A percentile compares a stretch with the other conserved stretches of the same genome.
These are phyloP conservation scores for Alopecurus myosuroides DNA, from an alignment of 176 grass and related monocot species.

Conservation along the genomic window DNA sequence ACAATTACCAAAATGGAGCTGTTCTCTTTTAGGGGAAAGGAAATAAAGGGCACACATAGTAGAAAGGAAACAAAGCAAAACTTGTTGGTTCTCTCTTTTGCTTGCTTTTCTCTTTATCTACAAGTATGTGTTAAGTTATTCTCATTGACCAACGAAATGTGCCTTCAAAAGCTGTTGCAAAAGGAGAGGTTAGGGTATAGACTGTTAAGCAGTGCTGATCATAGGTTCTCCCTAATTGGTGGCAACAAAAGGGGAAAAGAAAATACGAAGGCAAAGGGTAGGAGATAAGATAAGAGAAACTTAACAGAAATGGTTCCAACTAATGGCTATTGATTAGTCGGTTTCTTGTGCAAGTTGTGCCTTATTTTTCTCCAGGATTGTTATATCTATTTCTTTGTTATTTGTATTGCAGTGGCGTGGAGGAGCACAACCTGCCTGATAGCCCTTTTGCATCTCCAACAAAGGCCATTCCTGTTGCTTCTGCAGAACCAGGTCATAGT, in stretches of 20 bases:
- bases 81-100: not conserved
- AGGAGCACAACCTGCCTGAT: slow-evolving; percentile 83
- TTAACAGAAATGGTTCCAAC: not conserved
- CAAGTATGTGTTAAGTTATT: slow-evolving; percentile 14
- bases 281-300: slow-evolving; percentile 14
- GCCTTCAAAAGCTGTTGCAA: slow-evolving; percentile 15
- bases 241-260: slow-evolving; percentile 9
- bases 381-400: slow-evolving; percentile 13
- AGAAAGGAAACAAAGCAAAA: slow-evolving; percentile 19
- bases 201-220: slow-evolving; percentile 1
- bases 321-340: slow-evolving; percentile 6
- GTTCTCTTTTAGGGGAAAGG: slow-evolving; percentile 40
- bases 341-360: not conserved
- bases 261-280: slow-evolving; percentile 5
- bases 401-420: slow-evolving; percentile 43
- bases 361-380: slow-evolving; percentile 12
- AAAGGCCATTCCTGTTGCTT: slow-evolving; percentile 36
- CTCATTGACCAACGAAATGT: slow-evolving; percentile 17
- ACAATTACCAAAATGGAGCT: slow-evolving; percentile 18
- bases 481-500: not conserved
- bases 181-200: slow-evolving; percentile 12
- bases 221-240: slow-evolving; percentile 4
- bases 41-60: not conserved
- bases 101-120: slow-evolving; percentile 5
- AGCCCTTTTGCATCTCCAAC: slow-evolving; percentile 71